Percentiles rank a stretch among this genome's conserved stretches.
Conservation (phyloP, 805 yeast species). For the Wickerhamiella azyma region DNA sequence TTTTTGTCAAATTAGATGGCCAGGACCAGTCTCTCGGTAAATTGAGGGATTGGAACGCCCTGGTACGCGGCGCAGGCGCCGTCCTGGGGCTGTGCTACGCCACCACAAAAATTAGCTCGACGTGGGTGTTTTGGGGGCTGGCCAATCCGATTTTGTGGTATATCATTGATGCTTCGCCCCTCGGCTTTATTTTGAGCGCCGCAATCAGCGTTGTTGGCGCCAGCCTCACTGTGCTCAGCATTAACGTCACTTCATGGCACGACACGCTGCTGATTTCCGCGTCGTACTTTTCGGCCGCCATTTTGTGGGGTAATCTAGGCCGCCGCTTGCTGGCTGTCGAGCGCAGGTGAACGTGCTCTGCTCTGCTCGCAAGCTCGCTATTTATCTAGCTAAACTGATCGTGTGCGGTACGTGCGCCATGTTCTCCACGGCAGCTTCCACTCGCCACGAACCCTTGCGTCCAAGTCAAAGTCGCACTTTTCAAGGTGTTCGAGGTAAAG, state of each 20-base stretch:
- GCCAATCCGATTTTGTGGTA: conserved; percentile 30
- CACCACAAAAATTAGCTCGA: conserved; percentile 25
- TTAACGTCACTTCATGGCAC: conserved; percentile 21
- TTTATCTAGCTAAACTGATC: neutral
- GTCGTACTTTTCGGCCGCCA: conserved; percentile 25
- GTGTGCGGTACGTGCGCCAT: conserved; percentile 22
- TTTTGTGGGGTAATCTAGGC: conserved; percentile 29
- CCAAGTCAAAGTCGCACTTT: conserved; percentile 48
- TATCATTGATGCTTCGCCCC: conserved; percentile 26
- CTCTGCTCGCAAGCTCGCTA: neutral
- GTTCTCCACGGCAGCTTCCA: conserved; percentile 56
- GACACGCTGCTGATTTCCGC: conserved; percentile 13
- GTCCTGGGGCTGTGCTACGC: conserved; percentile 29
- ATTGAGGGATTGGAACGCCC: conserved; percentile 23
- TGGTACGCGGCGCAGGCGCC: conserved; percentile 28
- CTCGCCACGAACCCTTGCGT: conserved; percentile 35
- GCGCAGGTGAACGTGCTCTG: neutral
- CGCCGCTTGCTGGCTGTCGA: conserved; percentile 20
- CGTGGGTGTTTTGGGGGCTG: conserved; percentile 26
- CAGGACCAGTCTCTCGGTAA: conserved; percentile 2
- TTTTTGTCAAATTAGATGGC: conserved; percentile 22
- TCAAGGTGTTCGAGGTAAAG: conserved; percentile 51
- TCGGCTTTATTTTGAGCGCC: conserved; percentile 26
- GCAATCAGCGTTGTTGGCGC: conserved; percentile 24
- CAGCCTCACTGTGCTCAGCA: conserved; percentile 14